A percentile compares a stretch with the other conserved stretches of the same genome.
These are phyloP conservation scores for Colletotrichum orchidophilum DNA, from an alignment of 2,329 filamentous ascomycete species.

Conservation along the genomic window DNA sequence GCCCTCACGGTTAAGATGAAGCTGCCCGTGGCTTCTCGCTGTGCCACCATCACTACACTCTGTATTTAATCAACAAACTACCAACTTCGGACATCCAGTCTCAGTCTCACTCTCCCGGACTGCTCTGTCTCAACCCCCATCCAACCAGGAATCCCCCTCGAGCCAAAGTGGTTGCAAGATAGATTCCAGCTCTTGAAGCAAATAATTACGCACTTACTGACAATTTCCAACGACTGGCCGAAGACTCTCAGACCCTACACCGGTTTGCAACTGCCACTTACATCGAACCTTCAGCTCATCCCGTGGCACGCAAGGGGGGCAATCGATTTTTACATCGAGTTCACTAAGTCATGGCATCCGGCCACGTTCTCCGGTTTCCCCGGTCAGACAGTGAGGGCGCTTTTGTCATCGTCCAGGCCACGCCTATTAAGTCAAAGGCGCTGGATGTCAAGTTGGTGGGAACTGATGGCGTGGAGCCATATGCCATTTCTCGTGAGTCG, in stretches of 20 bases:
- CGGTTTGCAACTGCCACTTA: background rate
- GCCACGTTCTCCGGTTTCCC: constrained; percentile 64
- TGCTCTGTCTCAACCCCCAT: background rate
- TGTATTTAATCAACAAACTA: constrained; percentile 22
- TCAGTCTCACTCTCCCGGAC: background rate
- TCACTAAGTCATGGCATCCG: constrained; percentile 22
- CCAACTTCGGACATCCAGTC: constrained; percentile 3
- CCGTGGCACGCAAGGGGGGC: background rate
- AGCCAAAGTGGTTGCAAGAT: background rate
- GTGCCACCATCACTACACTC: background rate
- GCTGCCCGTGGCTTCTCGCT: constrained; percentile 5
- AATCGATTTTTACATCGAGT: background rate
- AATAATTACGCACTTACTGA: constrained; percentile 5
- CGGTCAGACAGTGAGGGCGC: constrained; percentile 61
- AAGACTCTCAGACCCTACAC: background rate
- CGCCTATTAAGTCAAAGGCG: constrained; percentile 55
- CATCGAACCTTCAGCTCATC: constrained; percentile 5
- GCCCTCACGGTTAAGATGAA: constrained; percentile 18
- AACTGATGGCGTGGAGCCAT: constrained; percentile 73
- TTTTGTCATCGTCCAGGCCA: constrained; percentile 70
- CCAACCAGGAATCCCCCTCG: background rate
- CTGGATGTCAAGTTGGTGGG: constrained; percentile 74
- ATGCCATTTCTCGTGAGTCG: constrained; percentile 65
- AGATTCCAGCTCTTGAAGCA: constrained; percentile 2
- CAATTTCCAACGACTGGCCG: background rate